Conservation (phyloP, 2,329 filamentous ascomycete species). For the Penicillium occitanis region DNA sequence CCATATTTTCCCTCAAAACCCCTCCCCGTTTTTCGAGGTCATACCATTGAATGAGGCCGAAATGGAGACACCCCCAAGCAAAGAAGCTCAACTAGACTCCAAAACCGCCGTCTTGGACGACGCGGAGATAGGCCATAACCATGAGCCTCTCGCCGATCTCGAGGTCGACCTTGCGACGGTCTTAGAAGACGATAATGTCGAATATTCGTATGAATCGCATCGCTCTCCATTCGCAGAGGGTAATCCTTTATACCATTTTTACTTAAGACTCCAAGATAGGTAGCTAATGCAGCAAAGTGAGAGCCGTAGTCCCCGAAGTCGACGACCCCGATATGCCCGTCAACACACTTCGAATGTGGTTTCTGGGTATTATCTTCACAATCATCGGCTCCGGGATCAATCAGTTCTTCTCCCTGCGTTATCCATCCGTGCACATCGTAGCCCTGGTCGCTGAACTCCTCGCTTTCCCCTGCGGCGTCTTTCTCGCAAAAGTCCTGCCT, state of each 20-base stretch:
- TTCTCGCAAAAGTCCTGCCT: slow-evolving; percentile 41
- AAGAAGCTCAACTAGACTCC: slow-evolving; percentile 10
- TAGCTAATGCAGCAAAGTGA: slow-evolving; percentile 16
- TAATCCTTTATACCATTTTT: background rate
- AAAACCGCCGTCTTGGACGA: slow-evolving; percentile 12
- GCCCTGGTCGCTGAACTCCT: slow-evolving; percentile 48
- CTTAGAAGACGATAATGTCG: slow-evolving; percentile 16
- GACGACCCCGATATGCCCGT: slow-evolving; percentile 32
- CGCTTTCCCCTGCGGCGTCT: slow-evolving; percentile 44
- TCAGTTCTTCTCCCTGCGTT: slow-evolving; percentile 49
- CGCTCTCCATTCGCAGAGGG: slow-evolving; percentile 31
- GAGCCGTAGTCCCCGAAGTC: slow-evolving; percentile 31
- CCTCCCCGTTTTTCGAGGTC: background rate
- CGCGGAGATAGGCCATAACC: slow-evolving; percentile 10
- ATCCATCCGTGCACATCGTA: slow-evolving; percentile 47
- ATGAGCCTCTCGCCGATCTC: slow-evolving; percentile 18
- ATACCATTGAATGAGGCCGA: background rate
- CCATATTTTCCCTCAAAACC: background rate
- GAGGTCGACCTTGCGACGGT: slow-evolving; percentile 20
- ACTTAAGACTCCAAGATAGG: background rate
- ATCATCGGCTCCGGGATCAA: slow-evolving; percentile 48
- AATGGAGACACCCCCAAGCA: background rate
- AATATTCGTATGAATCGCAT: slow-evolving; percentile 27
- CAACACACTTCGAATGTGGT: slow-evolving; percentile 42
- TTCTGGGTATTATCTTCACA: slow-evolving; percentile 48